Percentiles rank a stretch among this genome's conserved stretches.
Conservation (phyloP, 2,329 filamentous ascomycete species). For the Nemania sp. region DNA sequence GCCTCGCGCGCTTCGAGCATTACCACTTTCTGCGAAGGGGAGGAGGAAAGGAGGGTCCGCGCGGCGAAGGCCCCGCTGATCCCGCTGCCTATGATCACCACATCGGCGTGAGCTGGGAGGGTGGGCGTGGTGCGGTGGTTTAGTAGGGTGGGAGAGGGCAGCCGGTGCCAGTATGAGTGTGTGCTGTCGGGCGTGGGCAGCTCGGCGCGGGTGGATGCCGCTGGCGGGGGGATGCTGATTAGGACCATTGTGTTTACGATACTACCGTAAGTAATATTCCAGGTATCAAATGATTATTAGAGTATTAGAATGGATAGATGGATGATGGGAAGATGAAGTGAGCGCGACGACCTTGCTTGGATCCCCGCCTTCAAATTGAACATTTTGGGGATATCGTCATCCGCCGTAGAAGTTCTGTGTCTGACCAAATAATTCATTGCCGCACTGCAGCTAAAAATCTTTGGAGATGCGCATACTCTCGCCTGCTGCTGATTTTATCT, state of each 20-base stretch:
- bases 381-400: too few relatives aligned
- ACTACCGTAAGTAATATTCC: too few relatives aligned
- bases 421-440: too few relatives aligned
- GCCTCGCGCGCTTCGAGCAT: conserved; percentile 79
- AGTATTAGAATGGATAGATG: background rate
- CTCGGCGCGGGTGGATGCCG: conserved; percentile 45
- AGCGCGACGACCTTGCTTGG: background rate
- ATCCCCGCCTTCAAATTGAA: too few relatives aligned
- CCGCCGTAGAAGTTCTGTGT: too few relatives aligned
- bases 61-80: conserved; percentile 77
- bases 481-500: too few relatives aligned
- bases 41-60: conserved; percentile 58
- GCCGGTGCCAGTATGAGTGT: conserved; percentile 72
- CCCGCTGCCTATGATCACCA: conserved; percentile 74
- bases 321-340: background rate
- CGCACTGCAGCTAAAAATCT: too few relatives aligned
- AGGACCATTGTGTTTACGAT: conserved; percentile 1
- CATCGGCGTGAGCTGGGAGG: conserved; percentile 65
- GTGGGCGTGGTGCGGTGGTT: conserved; percentile 69
- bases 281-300: too few relatives aligned
- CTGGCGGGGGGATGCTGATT: background rate
- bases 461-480: too few relatives aligned
- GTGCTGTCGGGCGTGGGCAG: conserved; percentile 66
- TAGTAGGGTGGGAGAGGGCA: conserved; percentile 65
- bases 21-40: conserved; percentile 58